Conservation (phyloP, 441 rosid species). For the Biscutella auriculata region DNA sequence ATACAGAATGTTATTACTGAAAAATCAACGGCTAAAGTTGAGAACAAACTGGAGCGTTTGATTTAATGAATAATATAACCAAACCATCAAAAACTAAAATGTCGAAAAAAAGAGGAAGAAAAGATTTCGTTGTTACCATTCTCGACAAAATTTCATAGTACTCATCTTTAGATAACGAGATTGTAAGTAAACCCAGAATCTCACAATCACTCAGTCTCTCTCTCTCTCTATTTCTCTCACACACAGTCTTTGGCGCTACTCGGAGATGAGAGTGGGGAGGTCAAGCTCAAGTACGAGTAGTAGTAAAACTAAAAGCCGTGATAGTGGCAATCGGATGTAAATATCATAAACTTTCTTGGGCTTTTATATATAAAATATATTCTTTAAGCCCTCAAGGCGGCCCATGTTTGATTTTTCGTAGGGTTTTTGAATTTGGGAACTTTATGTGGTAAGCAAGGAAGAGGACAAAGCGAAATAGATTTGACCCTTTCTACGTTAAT, state of each 20-base stretch:
- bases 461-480: slow-evolving; percentile 11
- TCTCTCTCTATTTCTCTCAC: too few relatives aligned
- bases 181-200: background rate
- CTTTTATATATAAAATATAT: background rate
- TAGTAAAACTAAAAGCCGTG: background rate
- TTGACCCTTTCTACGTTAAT: slow-evolving; percentile 21
- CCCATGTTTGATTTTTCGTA: too few relatives aligned
- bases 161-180: slow-evolving; percentile 34
- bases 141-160: slow-evolving; percentile 84
- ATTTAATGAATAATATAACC: background rate
- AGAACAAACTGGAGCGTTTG: background rate
- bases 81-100: background rate
- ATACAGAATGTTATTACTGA: slow-evolving; percentile 75
- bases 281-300: slow-evolving; percentile 10
- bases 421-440: too few relatives aligned
- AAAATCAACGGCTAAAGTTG: background rate
- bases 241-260: slow-evolving; percentile 9
- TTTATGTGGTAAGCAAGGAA: background rate
- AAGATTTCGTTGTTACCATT: slow-evolving; percentile 35
- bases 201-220: too few relatives aligned
- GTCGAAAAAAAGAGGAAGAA: background rate
- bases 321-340: slow-evolving; percentile 4
- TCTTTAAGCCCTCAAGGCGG: slow-evolving; percentile 1
- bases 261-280: background rate
- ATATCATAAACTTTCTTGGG: background rate